These are phyloP conservation scores for Trichothecium roseum DNA, from an alignment of 2,329 filamentous ascomycete genomes.

Conservation along the genomic window DNA sequence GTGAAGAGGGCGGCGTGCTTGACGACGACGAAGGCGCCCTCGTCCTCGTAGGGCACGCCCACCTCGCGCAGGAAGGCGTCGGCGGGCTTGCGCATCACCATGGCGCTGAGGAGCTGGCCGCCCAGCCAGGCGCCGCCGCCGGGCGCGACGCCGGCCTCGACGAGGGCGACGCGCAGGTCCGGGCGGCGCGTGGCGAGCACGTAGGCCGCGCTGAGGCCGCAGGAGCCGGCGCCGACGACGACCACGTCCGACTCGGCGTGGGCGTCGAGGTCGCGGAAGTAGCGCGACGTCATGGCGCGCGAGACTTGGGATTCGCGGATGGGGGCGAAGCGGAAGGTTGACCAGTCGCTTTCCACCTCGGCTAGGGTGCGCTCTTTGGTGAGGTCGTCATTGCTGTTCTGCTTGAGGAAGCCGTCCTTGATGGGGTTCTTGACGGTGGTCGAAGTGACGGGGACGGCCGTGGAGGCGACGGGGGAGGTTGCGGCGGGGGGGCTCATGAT, in stretches of 20 bases:
- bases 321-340: conserved; percentile 68
- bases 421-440: conserved; percentile 29
- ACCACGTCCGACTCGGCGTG: conserved; percentile 92
- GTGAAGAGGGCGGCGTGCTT: conserved; percentile 93
- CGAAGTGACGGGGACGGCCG: conserved; percentile 32
- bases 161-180: conserved; percentile 82
- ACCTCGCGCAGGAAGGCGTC: conserved; percentile 74
- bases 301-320: conserved; percentile 91
- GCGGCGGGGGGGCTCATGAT: conserved; percentile 74
- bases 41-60: conserved; percentile 78
- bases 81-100: conserved; percentile 91
- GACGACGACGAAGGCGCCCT: conserved; percentile 81
- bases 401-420: conserved; percentile 15
- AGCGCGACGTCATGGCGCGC: conserved; percentile 85
- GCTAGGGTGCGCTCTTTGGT: conserved; percentile 34
- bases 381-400: conserved; percentile 19
- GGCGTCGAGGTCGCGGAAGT: conserved; percentile 80
- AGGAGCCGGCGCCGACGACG: conserved; percentile 84
- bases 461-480: conserved; percentile 44
- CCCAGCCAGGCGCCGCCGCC: conserved; percentile 88
- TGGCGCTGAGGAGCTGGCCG: conserved; percentile 87
- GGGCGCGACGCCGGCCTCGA: conserved; percentile 80
- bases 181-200: conserved; percentile 74
- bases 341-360: conserved; percentile 68
- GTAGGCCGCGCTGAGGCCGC: conserved; percentile 77